Base-by-base conservation (phyloP, 2,329 filamentous ascomycete species). In the Apiospora koreana region DNA sequence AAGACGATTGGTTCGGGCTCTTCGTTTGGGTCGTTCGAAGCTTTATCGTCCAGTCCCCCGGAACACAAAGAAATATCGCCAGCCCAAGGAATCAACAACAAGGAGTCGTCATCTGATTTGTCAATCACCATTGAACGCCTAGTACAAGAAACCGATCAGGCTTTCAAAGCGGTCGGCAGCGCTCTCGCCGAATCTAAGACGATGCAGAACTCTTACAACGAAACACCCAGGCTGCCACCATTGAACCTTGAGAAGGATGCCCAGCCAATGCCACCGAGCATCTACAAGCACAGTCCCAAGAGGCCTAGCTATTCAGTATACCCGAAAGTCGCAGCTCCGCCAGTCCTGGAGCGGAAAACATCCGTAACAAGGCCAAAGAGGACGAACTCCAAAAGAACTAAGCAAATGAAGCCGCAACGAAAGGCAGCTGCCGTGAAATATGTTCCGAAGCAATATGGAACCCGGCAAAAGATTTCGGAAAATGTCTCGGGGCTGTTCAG, bases 401-500 rank as follows among this genome's bases (percentile, higher is more conserved):
- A 77, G 65, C 75, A 78, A 46, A 74, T 78, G 75, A 75, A 74
- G 71, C 70, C 73, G 65, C 75, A 71, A 70, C 74, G 73, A 69
- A 77, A 79, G 71, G 66, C 75, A 42, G 68, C 72, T 65, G 64
- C 74, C 23, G 67, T 70, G 41, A 79, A 75, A 71, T 71, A 79
- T 35, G 71, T 73, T 67, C 70, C 69, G 62, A 80, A 77, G 72
- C 45, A 68, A 38, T 76, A 75, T n/a, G 78, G 77, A 28, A 77
- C 85, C 58, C 82, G 85, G 78, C 88, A 87, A 86, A 85, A 84
- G 18, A 77, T 90, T 41, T 83, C 87, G 0, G 86, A 88, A 68
- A 89, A 88, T 72, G 82, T 91, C 74, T 83, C 86, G n/a, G 88
- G 88, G 41, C 80, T 89, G 14, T 83, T 91, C 71, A 86, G 81